phyloP scores from a whole-genome alignment of 1,139 yeast species.

The Debaryomyces robertsiae region DNA sequence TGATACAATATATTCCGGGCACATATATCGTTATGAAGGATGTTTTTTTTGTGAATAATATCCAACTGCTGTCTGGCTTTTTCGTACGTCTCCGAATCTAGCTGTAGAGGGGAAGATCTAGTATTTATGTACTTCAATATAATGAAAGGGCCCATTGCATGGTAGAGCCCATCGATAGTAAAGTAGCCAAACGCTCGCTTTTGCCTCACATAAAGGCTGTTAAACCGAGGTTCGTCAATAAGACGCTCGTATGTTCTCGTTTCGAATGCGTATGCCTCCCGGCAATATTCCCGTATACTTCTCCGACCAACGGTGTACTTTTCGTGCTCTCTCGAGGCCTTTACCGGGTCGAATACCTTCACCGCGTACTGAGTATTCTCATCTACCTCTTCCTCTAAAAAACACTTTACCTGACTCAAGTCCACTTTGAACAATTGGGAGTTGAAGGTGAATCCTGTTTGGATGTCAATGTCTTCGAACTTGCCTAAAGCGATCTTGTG shows the following conservation, averaged over 20 bases:
- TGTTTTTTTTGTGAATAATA: slow-evolving; percentile 2
- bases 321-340: background rate
- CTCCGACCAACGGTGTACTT: background rate
- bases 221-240: too few species aligned
- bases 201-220: too few species aligned
- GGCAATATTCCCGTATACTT: background rate
- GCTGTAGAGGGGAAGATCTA: background rate
- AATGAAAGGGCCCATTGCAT: slow-evolving; percentile 2
- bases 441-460: slow-evolving; percentile 1
- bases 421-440: slow-evolving; percentile 4
- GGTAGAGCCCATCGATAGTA: slow-evolving; percentile 2
- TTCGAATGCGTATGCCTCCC: background rate
- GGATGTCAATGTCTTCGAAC: slow-evolving; percentile 3
- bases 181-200: background rate
- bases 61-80: slow-evolving; percentile 4
- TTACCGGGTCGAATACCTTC: slow-evolving; percentile 6
- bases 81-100: slow-evolving; percentile 3
- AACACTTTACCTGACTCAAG: background rate
- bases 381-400: background rate
- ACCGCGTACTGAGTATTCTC: background rate
- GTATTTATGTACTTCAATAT: background rate
- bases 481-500: slow-evolving; percentile 1
- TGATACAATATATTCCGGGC: slow-evolving; percentile 3
- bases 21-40: slow-evolving; percentile 5
- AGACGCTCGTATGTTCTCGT: too few species aligned